Base-by-base conservation (phyloP, 2,329 filamentous ascomycete genomes). In the Grosmannia clavigera region DNA sequence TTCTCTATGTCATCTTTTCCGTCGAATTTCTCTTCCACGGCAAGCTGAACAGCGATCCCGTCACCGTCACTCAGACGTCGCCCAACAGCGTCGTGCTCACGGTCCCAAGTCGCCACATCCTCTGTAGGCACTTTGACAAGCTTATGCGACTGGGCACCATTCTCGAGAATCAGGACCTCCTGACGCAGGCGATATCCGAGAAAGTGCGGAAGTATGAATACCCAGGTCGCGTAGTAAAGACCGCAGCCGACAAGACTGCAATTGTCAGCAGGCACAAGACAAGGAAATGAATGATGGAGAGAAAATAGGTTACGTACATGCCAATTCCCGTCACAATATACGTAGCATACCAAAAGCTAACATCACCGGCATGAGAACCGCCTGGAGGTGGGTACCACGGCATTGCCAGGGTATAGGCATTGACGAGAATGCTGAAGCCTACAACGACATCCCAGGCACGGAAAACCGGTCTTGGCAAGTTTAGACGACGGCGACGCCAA, bases 311-410 rank as follows among this genome's bases (percentile, higher is more conserved):
- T 10, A 80, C 81, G 75, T 73, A 84, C 81, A 87, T 78, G 27
- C 70, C 83, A 61, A 89, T 78, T 0, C 86, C 85, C 0, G 82
- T 79, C 0, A 83, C 80, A 25, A 80, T 78, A 65, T 89, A 88
- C 0, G 85, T 88, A 1, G 78, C 85, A 64, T 89, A 90, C 81
- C 83, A 90, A 70, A 90, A 90, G 58, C 80, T 85, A 1, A 88
- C 85, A 60, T 85, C 81, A 0, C 85, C 86, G 0, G 79, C 81
- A 38, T 79, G 78, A 0, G 73, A 73, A 0, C 86, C 86, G 0
- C 74, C 78, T 0, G 75, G 74, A 0, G 86, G 87, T 2, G 86
- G 86, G 64, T 83, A 86, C 86, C 86, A 90, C 0, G 86, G 86
- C 77, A 87, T 87, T 19, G 84, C 76, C 2, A 90, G 71, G 53